A percentile compares a stretch with the other conserved stretches of the same genome.
Evolutionary conservation across 345 rosid genomes (phyloP).

Genomic region (Schrenkiella parvula): DNA sequence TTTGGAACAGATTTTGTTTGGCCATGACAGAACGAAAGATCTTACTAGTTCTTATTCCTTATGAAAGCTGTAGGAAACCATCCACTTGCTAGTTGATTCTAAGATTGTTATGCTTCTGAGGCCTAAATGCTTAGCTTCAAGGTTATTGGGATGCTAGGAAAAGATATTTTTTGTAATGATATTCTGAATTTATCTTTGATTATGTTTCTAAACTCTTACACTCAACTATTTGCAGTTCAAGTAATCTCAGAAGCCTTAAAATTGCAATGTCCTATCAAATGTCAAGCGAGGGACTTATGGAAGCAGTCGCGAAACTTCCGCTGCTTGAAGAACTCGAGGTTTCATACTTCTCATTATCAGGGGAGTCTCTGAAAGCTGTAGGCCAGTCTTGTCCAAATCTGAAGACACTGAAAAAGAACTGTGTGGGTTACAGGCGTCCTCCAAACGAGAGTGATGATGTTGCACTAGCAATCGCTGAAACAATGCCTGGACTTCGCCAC

Average conservation of each 20-base stretch:
- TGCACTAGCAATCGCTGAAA: constrained; percentile 59
- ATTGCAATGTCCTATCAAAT: constrained; percentile 34
- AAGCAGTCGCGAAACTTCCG: constrained; percentile 43
- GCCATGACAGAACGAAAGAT: neutral
- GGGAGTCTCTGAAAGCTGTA: constrained; percentile 2
- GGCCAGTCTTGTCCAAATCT: constrained; percentile 27
- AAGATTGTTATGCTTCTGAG: neutral
- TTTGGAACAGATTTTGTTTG: neutral
- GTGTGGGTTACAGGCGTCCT: constrained; percentile 22
- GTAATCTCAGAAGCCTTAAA: constrained; percentile 42
- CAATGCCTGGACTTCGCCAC: constrained; percentile 44
- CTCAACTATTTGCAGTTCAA: constrained; percentile 39
- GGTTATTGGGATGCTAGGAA: neutral
- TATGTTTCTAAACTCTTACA: neutral
- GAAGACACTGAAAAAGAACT: constrained; percentile 22
- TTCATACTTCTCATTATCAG: constrained; percentile 25
- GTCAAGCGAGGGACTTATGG: constrained; percentile 39
- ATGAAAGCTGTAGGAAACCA: neutral
- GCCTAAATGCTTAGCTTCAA: neutral
- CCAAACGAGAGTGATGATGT: constrained; percentile 38
- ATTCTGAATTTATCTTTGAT: neutral
- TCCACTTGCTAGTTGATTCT: neutral
- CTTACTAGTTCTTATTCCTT: neutral
- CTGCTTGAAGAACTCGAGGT: constrained; percentile 59
- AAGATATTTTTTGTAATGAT: neutral